A percentile compares a stretch with the other conserved stretches of the same genome.
These are phyloP conservation scores for Peniophora sp. DNA, from an alignment of 1,284 basidiomycete genomes.

Conservation along the genomic window DNA sequence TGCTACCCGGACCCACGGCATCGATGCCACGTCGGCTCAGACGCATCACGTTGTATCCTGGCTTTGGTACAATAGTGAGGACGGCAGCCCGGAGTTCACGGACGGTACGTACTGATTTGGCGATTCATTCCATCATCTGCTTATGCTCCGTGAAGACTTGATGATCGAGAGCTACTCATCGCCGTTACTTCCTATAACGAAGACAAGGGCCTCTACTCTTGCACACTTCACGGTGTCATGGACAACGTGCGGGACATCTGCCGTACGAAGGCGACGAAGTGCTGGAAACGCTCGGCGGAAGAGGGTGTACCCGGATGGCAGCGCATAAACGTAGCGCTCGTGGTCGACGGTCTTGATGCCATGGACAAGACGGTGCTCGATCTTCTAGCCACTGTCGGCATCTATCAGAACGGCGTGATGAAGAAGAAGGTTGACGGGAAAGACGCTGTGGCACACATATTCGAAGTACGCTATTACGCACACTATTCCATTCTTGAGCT, in stretches of 20 bases:
- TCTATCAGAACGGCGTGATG: slow-evolving; percentile 94
- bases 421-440: slow-evolving; percentile 91
- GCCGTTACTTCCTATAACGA: slow-evolving; percentile 87
- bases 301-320: slow-evolving; percentile 90
- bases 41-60: too few species aligned
- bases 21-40: too few species aligned
- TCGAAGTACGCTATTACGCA: slow-evolving; percentile 52
- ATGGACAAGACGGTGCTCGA: slow-evolving; percentile 96
- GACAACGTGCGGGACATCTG: slow-evolving; percentile 97
- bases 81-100: too few species aligned
- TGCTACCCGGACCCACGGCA: too few species aligned
- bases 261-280: slow-evolving; percentile 93
- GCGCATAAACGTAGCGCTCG: slow-evolving; percentile 84
- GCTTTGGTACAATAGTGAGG: too few species aligned
- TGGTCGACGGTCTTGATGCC: slow-evolving; percentile 90
- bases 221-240: slow-evolving; percentile 94
- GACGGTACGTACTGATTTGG: too few species aligned
- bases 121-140: too few species aligned
- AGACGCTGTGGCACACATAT: slow-evolving; percentile 87
- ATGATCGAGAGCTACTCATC: slow-evolving; percentile 92
- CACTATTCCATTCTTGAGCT: background rate
- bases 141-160: too few species aligned
- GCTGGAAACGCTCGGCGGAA: slow-evolving; percentile 80
- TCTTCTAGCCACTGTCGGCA: slow-evolving; percentile 79
- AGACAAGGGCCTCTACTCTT: slow-evolving; percentile 90